These are phyloP conservation scores for Boeremia lycopersici DNA, from an alignment of 2,329 filamentous ascomycete genomes.

Conservation along the genomic window DNA sequence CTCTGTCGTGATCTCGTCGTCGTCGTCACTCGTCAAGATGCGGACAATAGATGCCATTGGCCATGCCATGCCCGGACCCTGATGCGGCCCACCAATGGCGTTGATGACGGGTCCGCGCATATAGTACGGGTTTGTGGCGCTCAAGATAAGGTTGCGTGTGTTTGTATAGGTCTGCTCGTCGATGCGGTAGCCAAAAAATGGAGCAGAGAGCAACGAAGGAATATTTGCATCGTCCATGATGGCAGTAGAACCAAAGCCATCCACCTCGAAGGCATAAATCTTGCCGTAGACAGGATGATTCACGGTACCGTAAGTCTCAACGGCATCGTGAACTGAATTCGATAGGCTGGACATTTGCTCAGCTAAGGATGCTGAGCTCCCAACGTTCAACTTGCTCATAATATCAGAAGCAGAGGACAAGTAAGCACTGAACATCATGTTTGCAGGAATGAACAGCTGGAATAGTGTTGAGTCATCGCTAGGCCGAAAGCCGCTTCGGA, in stretches of 20 bases:
- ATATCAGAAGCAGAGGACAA: constrained; percentile 61
- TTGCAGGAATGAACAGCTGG: constrained; percentile 57
- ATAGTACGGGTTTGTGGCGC: constrained; percentile 56
- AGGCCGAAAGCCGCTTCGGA: constrained; percentile 57
- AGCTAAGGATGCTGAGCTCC: constrained; percentile 58
- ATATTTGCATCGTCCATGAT: constrained; percentile 78
- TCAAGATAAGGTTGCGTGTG: constrained; percentile 54
- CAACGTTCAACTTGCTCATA: constrained; percentile 55
- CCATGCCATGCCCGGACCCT: constrained; percentile 56
- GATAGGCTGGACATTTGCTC: constrained; percentile 64
- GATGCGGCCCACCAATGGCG: constrained; percentile 57
- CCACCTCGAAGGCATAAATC: constrained; percentile 57
- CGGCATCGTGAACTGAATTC: constrained; percentile 48
- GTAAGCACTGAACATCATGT: constrained; percentile 76
- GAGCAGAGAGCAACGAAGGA: constrained; percentile 68
- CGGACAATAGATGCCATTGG: constrained; percentile 59
- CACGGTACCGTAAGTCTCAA: constrained; percentile 54
- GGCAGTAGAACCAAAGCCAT: constrained; percentile 56
- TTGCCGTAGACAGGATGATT: constrained; percentile 45
- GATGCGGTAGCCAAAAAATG: constrained; percentile 65
- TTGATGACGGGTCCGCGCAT: constrained; percentile 57
- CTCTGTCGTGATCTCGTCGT: constrained; percentile 53
- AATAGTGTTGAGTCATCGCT: constrained; percentile 58
- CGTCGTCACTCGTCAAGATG: constrained; percentile 56
- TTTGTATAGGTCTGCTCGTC: constrained; percentile 52